These are phyloP conservation scores for Trametes sp. DNA, from an alignment of 1,284 basidiomycete species.

Conservation along the genomic window DNA sequence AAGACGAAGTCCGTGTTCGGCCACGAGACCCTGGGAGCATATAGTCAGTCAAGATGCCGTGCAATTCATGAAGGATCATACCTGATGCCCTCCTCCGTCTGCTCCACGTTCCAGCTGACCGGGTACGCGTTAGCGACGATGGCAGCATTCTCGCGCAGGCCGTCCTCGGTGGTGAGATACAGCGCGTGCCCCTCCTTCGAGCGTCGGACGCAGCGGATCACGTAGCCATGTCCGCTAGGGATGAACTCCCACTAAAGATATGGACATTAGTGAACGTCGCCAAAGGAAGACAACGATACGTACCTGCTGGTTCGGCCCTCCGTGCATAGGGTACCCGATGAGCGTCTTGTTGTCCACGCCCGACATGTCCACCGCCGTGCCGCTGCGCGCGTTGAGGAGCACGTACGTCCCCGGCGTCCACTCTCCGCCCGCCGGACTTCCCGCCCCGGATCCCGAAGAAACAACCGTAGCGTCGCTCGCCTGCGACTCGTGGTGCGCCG, in stretches of 20 bases:
- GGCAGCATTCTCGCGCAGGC: constrained; percentile 44
- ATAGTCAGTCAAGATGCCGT: not conserved
- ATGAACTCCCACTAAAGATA: constrained; percentile 55
- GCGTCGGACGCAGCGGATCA: constrained; percentile 48
- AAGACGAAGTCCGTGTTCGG: constrained; percentile 36
- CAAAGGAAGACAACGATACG: constrained; percentile 8
- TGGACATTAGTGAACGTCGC: not conserved
- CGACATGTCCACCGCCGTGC: constrained; percentile 63
- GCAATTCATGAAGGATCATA: constrained; percentile 12
- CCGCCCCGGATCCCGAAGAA: constrained; percentile 11
- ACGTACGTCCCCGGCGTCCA: constrained; percentile 44
- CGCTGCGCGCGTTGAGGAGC: constrained; percentile 57
- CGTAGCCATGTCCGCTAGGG: constrained; percentile 48
- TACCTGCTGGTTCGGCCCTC: constrained; percentile 59
- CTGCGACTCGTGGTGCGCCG: constrained; percentile 17
- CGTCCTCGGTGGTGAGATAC: constrained; percentile 53
- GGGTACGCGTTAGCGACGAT: constrained; percentile 43
- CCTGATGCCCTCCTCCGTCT: constrained; percentile 34
- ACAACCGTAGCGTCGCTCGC: constrained; percentile 27
- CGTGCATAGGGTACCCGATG: constrained; percentile 55
- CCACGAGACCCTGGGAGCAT: constrained; percentile 34
- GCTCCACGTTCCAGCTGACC: constrained; percentile 36
- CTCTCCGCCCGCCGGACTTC: constrained; percentile 5
- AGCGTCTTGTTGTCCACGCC: constrained; percentile 55
- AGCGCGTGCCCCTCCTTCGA: constrained; percentile 35